Base-by-base conservation (phyloP, 345 rosid genomes). In the Lumnitzera littorea region DNA sequence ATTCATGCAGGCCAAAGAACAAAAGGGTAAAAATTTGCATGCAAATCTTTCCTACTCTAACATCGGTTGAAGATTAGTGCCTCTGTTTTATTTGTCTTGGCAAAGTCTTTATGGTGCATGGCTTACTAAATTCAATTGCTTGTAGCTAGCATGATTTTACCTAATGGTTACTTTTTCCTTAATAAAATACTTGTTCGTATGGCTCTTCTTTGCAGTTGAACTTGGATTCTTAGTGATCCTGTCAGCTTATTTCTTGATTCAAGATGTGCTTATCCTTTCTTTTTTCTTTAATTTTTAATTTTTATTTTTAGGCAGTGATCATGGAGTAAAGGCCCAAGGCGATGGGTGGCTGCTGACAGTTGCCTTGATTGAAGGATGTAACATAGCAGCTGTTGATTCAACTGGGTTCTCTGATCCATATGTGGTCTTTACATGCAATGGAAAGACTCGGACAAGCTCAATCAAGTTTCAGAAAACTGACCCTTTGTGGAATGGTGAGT, bases 291-390 rank as follows among this genome's bases (percentile, higher is more conserved):
- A 27, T 27, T 55, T 23, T 54, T 55, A 14, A 24, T 55, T 23
- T 60, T 55, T 17, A 3, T 46, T 20, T 62, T 31, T 53, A 92
- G 99, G 91, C 36, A 82, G 86, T 61, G 98, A 92, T 83, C 96
- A 89, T 72, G 98, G 98, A 67, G 69, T 89, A 63, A 92, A 82
- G 81, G 97, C 98, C 36, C 96, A 80, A 78, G 98, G 98, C 31
- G 91, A 87, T 67, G 99, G 99, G 60, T 92, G 99, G 97, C 62
- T 92, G 65, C 84, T 89, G 60, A 92, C 99, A 50, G 84, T 83
- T 85, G 99, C 97, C 58, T 76, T 92, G 68, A 80, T 92, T 49
- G 91, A 87, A 70, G 99, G 97, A 71, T 80, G 72, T 58, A 83
- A 80, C 72, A 68, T 92, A 70, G 90, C 99, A 14, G 81, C 99